Base-by-base conservation (phyloP, 352 stramenopile genomes). In the Globisporangium sylvaticum region DNA sequence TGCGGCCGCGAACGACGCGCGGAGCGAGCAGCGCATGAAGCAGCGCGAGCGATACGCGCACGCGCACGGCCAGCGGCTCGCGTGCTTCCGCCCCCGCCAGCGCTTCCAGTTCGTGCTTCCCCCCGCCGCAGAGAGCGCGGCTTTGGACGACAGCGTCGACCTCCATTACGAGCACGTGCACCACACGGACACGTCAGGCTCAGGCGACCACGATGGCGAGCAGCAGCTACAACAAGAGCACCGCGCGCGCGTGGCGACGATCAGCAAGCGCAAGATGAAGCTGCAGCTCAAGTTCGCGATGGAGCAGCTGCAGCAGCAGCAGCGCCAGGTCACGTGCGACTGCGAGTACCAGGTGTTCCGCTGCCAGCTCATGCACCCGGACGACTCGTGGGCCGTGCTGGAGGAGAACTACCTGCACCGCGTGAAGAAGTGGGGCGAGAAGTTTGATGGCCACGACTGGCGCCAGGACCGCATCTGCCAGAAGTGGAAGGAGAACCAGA, bases 401-500 rank as follows among this genome's bases (percentile, higher is more conserved):
- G 73, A 87, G 27, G 63, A 68, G 15, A 58, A 74, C 27, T 82
- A 83, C 54, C 42, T 70, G 15, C 57, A 67, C 3, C 70, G 74
- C 27, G 62, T 83, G 34, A 59, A 57, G 37, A 90, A 89, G 52
- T 92, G 81, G 81, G 61, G 62, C 54, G 80, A 92, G 46, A 81
- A 79, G 64, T 92, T 89, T 54, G 67, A 74, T 8, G 67, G 65
- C 0, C 77, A 77, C 25, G 80, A 90, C 62, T 92, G 84, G 84
- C 65, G 73, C 44, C 71, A 80, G 8, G 68, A 76, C 31, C 74
- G 77, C 39, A 75, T 90, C 54, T 84, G 84, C 59, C 81, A 90
- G 61, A 89, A 89, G 68, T 90, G 84, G 84, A 79, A 79, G 52
- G 81, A 89, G 56, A 82, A 90, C 59, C 81, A 92, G 64, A 76